Percentiles rank a stretch among this genome's conserved stretches.
Conservation (phyloP, 2,329 filamentous ascomycete species). For the Penicillium glabrum region DNA sequence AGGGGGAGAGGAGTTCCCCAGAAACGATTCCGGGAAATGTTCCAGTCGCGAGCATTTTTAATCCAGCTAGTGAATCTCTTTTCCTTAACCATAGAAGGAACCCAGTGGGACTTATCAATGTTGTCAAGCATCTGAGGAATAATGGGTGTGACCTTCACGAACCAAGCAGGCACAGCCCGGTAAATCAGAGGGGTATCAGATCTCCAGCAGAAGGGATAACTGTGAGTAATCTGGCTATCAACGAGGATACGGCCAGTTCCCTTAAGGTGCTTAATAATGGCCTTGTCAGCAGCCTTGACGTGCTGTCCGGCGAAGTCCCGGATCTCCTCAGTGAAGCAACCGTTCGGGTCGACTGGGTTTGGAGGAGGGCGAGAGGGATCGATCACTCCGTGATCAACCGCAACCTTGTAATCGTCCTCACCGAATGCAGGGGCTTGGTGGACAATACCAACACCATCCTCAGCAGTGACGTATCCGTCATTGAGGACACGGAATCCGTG, state of each 20-base stretch:
- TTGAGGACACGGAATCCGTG: slow-evolving; percentile 78
- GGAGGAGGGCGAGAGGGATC: slow-evolving; percentile 75
- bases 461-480: slow-evolving; percentile 81
- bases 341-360: slow-evolving; percentile 84
- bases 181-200: slow-evolving; percentile 96
- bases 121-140: slow-evolving; percentile 88
- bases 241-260: slow-evolving; percentile 72
- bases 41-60: slow-evolving; percentile 88
- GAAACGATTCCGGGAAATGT: slow-evolving; percentile 88
- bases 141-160: slow-evolving; percentile 81
- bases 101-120: slow-evolving; percentile 88
- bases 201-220: slow-evolving; percentile 89
- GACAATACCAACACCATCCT: slow-evolving; percentile 90
- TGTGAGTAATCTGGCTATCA: slow-evolving; percentile 85
- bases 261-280: slow-evolving; percentile 88
- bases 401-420: slow-evolving; percentile 92
- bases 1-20: slow-evolving; percentile 93
- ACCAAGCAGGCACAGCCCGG: slow-evolving; percentile 90
- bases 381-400: slow-evolving; percentile 73
- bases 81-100: slow-evolving; percentile 86
- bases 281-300: slow-evolving; percentile 89
- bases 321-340: slow-evolving; percentile 74
- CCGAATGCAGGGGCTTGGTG: slow-evolving; percentile 92
- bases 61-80: slow-evolving; percentile 92
- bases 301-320: slow-evolving; percentile 81